Evolutionary conservation across 2,329 filamentous ascomycete genomes (phyloP).

Genomic region (Neopestalotiopsis sp.): DNA sequence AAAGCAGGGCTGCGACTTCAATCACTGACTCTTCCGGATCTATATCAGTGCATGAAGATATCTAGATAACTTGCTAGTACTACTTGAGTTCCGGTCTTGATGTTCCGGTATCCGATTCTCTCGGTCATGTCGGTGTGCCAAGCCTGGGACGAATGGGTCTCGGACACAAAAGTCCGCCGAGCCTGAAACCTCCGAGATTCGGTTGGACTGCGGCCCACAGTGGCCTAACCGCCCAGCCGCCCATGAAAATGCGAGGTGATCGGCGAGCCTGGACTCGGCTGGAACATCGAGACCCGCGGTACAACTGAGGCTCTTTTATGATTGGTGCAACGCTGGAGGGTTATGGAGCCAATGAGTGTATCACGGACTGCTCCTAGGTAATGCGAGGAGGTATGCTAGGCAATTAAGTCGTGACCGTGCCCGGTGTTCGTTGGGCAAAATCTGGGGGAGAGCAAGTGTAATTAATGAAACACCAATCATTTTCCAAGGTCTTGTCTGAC

Average conservation of each 20-base stretch:
- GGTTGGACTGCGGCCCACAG: neutral
- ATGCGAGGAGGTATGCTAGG: neutral
- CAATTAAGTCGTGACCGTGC: neutral
- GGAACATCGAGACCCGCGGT: constrained; percentile 11
- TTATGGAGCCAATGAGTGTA: neutral
- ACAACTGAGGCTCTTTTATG: neutral
- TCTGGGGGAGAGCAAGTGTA: constrained; percentile 7
- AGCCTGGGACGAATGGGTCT: neutral
- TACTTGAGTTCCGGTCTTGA: neutral
- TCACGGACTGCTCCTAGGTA: neutral
- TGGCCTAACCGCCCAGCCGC: neutral
- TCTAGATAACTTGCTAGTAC: neutral
- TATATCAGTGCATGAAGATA: neutral
- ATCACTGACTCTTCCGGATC: neutral
- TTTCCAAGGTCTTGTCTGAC: neutral
- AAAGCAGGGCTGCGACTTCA: neutral
- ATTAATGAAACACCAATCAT: neutral
- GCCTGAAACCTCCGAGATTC: constrained; percentile 6
- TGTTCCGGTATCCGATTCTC: neutral
- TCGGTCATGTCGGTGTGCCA: constrained; percentile 4
- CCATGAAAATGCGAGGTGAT: constrained; percentile 1
- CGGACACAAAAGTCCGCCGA: constrained; percentile 2
- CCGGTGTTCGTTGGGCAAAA: neutral
- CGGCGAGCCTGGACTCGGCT: constrained; percentile 16
- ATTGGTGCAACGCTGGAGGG: constrained; percentile 2